Evolutionary conservation across 2,329 filamentous ascomycete species (phyloP).

Genomic region (Amauroascus verrucosus): DNA sequence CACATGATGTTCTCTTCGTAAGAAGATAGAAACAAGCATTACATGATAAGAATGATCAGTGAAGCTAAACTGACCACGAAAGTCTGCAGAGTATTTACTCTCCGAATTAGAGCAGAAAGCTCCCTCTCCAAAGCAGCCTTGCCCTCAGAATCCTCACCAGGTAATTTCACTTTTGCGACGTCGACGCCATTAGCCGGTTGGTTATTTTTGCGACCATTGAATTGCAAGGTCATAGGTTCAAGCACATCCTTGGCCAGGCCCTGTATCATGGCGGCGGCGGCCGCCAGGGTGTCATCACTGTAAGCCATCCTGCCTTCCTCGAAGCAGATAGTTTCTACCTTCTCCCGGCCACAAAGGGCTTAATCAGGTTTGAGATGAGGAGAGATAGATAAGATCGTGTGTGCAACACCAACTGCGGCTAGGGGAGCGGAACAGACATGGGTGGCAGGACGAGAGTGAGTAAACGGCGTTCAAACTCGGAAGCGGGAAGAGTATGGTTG

Average conservation of each 20-base stretch:
- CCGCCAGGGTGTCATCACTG: conserved; percentile 39
- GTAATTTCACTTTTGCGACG: conserved; percentile 54
- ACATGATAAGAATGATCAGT: too few species aligned
- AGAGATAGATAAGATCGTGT: neutral
- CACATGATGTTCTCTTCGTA: too few species aligned
- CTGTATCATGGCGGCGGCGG: conserved; percentile 38
- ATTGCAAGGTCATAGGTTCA: conserved; percentile 21
- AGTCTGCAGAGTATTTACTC: conserved; percentile 74
- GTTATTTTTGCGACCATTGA: conserved; percentile 21
- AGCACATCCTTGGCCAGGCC: conserved; percentile 37
- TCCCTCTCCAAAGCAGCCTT: conserved; percentile 76
- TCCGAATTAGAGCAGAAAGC: conserved; percentile 63
- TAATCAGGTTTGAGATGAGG: neutral
- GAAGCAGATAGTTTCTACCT: neutral
- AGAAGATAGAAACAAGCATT: too few species aligned
- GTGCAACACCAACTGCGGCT: conserved; percentile 1
- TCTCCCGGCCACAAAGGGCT: neutral
- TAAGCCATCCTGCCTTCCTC: conserved; percentile 36
- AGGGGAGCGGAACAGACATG: conserved; percentile 5
- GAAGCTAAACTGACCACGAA: conserved; percentile 48
- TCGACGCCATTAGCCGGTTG: conserved; percentile 41
- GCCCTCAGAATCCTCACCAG: conserved; percentile 62
- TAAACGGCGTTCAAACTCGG: neutral
- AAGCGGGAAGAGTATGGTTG: neutral
- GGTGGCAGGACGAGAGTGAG: conserved; percentile 1